Conservation (phyloP, 2,329 filamentous ascomycete species). For the Leptographium lundbergii region DNA sequence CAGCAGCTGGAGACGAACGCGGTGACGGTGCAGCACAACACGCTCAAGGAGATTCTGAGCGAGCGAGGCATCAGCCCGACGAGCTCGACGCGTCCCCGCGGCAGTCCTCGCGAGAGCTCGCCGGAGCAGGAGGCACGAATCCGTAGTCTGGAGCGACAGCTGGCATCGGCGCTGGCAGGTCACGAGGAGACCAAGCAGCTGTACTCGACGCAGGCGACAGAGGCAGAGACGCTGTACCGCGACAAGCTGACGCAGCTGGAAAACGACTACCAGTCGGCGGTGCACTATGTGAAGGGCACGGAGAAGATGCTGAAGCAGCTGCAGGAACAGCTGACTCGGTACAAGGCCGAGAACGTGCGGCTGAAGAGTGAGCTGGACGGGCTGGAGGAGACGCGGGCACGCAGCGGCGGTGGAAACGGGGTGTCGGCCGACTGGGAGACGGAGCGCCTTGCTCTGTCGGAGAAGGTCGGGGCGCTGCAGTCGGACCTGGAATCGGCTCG, state of each 20-base stretch:
- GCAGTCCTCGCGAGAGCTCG: conserved; percentile 61
- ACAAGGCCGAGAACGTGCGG: conserved; percentile 74
- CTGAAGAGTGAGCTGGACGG: conserved; percentile 71
- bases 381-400: conserved; percentile 40
- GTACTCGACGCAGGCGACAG: conserved; percentile 69
- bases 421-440: conserved; percentile 54
- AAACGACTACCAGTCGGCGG: conserved; percentile 93
- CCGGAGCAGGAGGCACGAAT: conserved; percentile 58
- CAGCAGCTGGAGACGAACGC: conserved; percentile 93
- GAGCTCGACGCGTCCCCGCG: conserved; percentile 56
- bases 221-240: conserved; percentile 79
- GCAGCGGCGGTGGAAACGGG: conserved; percentile 15
- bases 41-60: conserved; percentile 80
- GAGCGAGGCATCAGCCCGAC: conserved; percentile 80
- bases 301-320: conserved; percentile 99
- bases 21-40: conserved; percentile 79
- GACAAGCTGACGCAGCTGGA: conserved; percentile 90
- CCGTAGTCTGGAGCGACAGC: conserved; percentile 77
- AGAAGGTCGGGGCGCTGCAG: conserved; percentile 58
- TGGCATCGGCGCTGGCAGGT: conserved; percentile 61
- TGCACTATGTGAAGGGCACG: conserved; percentile 95
- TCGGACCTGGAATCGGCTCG: conserved; percentile 54
- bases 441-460: conserved; percentile 55
- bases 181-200: conserved; percentile 75
- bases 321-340: conserved; percentile 90